phyloP scores from a whole-genome alignment of 306 rosid genomes.

The Sindora glabra region DNA sequence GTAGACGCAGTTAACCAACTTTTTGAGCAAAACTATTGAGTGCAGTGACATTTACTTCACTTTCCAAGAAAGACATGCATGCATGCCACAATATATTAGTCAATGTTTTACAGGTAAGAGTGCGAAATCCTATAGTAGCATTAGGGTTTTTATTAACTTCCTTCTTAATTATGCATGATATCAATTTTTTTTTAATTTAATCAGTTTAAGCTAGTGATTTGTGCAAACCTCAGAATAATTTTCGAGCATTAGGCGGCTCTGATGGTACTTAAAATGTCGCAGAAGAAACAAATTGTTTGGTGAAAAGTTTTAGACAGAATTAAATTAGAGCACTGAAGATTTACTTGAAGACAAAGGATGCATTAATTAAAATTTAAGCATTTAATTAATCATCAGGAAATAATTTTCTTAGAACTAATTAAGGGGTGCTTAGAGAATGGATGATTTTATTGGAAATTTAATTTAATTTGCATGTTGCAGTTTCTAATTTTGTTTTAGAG shows the following conservation, averaged over 20 bases:
- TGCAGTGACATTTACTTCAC: conserved; percentile 12
- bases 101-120: conserved; percentile 37
- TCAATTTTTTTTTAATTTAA: too few species aligned
- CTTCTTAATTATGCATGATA: conserved; percentile 14
- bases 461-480: too few species aligned
- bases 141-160: conserved; percentile 34
- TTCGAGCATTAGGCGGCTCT: conserved; percentile 1
- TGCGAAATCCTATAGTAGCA: conserved; percentile 27
- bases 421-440: too few species aligned
- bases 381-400: too few species aligned
- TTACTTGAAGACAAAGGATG: too few species aligned
- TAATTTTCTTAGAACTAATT: too few species aligned
- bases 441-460: too few species aligned
- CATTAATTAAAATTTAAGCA: too few species aligned
- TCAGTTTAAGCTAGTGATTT: conserved; percentile 20
- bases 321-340: too few species aligned
- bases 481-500: too few species aligned
- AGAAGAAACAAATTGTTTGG: too few species aligned
- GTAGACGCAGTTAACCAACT: conserved; percentile 21
- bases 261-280: background rate
- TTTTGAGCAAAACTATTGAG: conserved; percentile 26
- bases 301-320: too few species aligned
- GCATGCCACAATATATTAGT: conserved; percentile 14
- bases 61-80: conserved; percentile 42
- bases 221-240: conserved; percentile 22